These are phyloP conservation scores for Talaromyces ruber DNA, from an alignment of 495 filamentous ascomycete genomes.

Conservation along the genomic window DNA sequence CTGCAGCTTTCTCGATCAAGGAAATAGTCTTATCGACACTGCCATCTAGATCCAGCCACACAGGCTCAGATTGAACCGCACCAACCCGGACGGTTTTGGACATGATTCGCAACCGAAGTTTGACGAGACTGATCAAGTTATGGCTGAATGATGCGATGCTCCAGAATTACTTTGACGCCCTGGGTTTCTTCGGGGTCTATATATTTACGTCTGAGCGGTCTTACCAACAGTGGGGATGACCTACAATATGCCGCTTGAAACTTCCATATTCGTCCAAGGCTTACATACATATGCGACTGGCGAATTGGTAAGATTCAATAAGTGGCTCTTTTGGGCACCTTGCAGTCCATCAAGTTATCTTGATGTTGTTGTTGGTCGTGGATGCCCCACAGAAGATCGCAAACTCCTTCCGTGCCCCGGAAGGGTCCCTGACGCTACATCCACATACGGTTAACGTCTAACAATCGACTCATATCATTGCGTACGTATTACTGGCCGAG, in stretches of 20 bases:
- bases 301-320: neutral
- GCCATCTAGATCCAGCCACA: constrained; percentile 22
- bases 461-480: neutral
- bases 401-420: neutral
- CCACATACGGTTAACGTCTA: neutral
- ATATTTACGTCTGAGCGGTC: neutral
- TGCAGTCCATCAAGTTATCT: neutral
- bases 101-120: neutral
- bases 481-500: neutral
- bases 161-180: neutral
- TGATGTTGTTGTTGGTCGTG: neutral
- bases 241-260: neutral
- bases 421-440: neutral
- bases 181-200: neutral
- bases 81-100: constrained; percentile 4
- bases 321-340: neutral
- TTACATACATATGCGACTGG: neutral
- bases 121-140: neutral
- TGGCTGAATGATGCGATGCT: neutral
- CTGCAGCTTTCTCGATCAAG: constrained; percentile 20
- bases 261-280: neutral
- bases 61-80: constrained; percentile 16
- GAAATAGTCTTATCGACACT: constrained; percentile 19
- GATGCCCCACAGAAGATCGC: neutral
- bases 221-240: neutral